A percentile compares a stretch with the other conserved stretches of the same genome.
phyloP scores from a whole-genome alignment of 2,329 filamentous ascomycete genomes.

The Orbilia javanica region DNA sequence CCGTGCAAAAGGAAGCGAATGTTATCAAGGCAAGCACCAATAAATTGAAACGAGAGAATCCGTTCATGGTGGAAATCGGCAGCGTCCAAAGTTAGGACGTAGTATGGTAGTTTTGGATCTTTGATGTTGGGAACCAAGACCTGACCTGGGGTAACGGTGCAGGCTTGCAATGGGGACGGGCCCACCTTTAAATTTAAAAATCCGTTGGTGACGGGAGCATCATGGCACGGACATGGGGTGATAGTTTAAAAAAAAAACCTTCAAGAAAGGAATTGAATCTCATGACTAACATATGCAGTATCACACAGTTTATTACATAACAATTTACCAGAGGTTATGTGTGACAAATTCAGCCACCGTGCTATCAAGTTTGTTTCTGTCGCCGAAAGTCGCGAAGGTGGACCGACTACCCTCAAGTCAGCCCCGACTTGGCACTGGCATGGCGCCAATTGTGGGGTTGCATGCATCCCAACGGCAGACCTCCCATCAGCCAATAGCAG shows the following conservation, averaged over 20 bases:
- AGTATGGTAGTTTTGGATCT: not conserved
- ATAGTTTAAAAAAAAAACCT: not conserved
- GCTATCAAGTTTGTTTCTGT: not conserved
- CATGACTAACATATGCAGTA: conserved; percentile 5
- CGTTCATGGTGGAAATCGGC: conserved; percentile 9
- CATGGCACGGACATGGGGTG: not conserved
- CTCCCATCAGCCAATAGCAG: not conserved
- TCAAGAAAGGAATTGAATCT: not conserved
- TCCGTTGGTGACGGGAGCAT: not conserved
- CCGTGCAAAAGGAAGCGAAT: conserved; percentile 31
- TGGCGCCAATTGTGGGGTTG: not conserved
- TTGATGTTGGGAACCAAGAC: not conserved
- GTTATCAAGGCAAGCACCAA: conserved; percentile 33
- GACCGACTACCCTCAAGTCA: not conserved
- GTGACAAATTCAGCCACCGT: not conserved
- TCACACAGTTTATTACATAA: conserved; percentile 3
- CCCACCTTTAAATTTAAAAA: not conserved
- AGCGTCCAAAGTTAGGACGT: not conserved
- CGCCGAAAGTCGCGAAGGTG: not conserved
- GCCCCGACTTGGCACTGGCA: conserved; percentile 11
- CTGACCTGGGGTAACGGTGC: not conserved
- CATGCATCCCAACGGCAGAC: not conserved
- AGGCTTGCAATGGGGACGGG: not conserved
- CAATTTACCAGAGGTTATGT: not conserved
- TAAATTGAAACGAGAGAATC: conserved; percentile 29